Base-by-base conservation (phyloP, 208 protist genomes). In the Leishmania lainsoni region DNA sequence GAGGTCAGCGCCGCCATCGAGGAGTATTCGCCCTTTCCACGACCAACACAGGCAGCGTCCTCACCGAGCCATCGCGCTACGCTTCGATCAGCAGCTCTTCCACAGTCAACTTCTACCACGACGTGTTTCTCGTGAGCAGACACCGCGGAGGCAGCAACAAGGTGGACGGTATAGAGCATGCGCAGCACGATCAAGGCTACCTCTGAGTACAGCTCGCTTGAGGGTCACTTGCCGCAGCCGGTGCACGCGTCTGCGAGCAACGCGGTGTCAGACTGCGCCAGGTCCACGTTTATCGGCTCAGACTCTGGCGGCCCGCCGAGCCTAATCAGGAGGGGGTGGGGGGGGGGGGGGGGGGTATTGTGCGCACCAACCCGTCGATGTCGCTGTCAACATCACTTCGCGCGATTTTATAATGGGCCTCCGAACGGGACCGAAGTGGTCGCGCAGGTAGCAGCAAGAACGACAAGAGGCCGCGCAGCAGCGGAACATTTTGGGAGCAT, bases 321-420 rank as follows among this genome's bases (percentile, higher is more conserved):
- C 35, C 35, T 29, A 10, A 45, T 26, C 42, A 45, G 42, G 42
- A 49, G 26, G 35, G n/a, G n/a, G n/a, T n/a, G n/a, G n/a, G n/a
- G n/a, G n/a, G n/a, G n/a, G n/a, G n/a, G n/a, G n/a, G n/a, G n/a
- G n/a, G 12, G 26, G 75, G 12, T n/a, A 65, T 32, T n/a, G 42
- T 10, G 76, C 42, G 9, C 65, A 61, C 56, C 22, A 9, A 12
- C 56, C 56, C 12, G 48, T 51, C 17, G 56, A 61, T 61, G 56
- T n/a, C 56, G 22, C 22, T n/a, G 56, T 29, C 22, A 61, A n/a
- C 12, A 22, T 63, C 61, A 80, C 76, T 20, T 87, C 83, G 0
- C 76, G 83, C 4, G 83, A 81, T 56, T 82, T 74, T 45, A 79
- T 83, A 68, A 76, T 14, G 79, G 79, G 14, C 26, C 81, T 35